Percentiles rank a stretch among this genome's conserved stretches.
Evolutionary conservation across 768 basidiomycete species (phyloP).

Genomic region (Auriculariales sp.): DNA sequence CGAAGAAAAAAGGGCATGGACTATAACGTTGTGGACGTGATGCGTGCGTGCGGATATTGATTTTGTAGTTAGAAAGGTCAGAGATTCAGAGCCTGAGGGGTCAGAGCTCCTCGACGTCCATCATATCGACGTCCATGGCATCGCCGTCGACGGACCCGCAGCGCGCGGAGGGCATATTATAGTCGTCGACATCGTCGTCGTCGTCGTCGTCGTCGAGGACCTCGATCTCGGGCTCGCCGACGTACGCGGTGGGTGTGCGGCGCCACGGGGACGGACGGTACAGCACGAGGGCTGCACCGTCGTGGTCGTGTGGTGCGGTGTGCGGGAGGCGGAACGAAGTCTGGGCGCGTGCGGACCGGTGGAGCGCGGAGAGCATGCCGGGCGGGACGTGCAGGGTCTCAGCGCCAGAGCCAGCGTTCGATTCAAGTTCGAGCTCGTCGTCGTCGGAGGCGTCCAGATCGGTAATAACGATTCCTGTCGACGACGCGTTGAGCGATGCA

Average conservation of each 20-base stretch:
- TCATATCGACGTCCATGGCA: not conserved
- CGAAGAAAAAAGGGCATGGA: too few relatives aligned
- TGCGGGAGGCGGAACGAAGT: not conserved
- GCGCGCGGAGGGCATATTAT: not conserved
- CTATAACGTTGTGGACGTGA: too few relatives aligned
- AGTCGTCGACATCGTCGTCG: not conserved
- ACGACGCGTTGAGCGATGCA: slow-evolving; percentile 2
- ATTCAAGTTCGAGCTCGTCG: slow-evolving; percentile 11
- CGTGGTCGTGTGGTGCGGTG: slow-evolving; percentile 1
- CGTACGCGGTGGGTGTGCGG: not conserved
- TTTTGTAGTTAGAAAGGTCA: too few relatives aligned
- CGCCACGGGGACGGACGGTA: slow-evolving; percentile 4
- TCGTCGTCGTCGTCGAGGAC: not conserved
- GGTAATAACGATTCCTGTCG: slow-evolving; percentile 49
- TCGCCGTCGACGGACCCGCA: not conserved
- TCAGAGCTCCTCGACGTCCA: not conserved
- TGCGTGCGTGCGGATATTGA: too few relatives aligned
- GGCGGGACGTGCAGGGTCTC: not conserved
- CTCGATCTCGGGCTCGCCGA: not conserved
- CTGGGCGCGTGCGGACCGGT: not conserved
- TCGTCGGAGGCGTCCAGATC: slow-evolving; percentile 38
- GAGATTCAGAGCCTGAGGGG: not conserved
- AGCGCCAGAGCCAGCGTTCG: not conserved
- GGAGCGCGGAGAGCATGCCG: not conserved
- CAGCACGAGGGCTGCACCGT: not conserved